Conservation (phyloP, 345 rosid species). For the Aethionema arabicum region DNA sequence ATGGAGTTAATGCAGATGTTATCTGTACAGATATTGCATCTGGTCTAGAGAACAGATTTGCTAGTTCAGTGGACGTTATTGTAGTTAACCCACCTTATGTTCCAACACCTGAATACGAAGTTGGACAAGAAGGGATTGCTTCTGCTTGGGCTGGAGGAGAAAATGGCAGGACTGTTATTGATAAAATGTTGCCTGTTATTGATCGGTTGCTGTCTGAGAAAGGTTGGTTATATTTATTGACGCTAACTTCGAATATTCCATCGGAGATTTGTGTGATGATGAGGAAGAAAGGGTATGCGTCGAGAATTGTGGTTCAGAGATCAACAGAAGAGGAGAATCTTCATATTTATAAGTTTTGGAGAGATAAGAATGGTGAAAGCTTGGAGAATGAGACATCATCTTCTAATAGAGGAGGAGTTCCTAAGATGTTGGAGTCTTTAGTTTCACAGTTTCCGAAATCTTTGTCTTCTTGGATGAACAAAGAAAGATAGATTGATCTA, state of each 20-base stretch:
- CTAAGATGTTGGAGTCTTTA: slow-evolving; percentile 11
- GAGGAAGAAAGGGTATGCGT: slow-evolving; percentile 68
- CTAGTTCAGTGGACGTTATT: slow-evolving; percentile 67
- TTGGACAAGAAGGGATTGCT: slow-evolving; percentile 56
- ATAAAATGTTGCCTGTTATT: slow-evolving; percentile 61
- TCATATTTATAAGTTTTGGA: slow-evolving; percentile 48
- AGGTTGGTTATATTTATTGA: slow-evolving; percentile 86
- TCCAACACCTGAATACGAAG: slow-evolving; percentile 92
- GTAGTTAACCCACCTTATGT: slow-evolving; percentile 96
- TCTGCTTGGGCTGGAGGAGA: slow-evolving; percentile 97
- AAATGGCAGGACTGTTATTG: slow-evolving; percentile 60
- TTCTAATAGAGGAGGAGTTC: neutral
- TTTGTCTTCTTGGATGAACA: slow-evolving; percentile 29
- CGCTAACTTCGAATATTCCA: slow-evolving; percentile 56
- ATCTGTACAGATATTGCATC: slow-evolving; percentile 59
- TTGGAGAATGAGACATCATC: slow-evolving; percentile 25
- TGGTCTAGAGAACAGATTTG: slow-evolving; percentile 63
- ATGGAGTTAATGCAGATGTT: slow-evolving; percentile 67
- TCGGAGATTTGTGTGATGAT: slow-evolving; percentile 60
- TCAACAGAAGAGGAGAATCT: slow-evolving; percentile 78
- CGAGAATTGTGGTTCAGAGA: slow-evolving; percentile 72
- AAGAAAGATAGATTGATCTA: neutral
- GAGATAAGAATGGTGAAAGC: slow-evolving; percentile 36
- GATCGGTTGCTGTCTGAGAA: slow-evolving; percentile 57
- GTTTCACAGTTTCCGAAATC: slow-evolving; percentile 29